phyloP scores from a whole-genome alignment of 441 rosid species.

The Bocquillonia castaneifolia region DNA sequence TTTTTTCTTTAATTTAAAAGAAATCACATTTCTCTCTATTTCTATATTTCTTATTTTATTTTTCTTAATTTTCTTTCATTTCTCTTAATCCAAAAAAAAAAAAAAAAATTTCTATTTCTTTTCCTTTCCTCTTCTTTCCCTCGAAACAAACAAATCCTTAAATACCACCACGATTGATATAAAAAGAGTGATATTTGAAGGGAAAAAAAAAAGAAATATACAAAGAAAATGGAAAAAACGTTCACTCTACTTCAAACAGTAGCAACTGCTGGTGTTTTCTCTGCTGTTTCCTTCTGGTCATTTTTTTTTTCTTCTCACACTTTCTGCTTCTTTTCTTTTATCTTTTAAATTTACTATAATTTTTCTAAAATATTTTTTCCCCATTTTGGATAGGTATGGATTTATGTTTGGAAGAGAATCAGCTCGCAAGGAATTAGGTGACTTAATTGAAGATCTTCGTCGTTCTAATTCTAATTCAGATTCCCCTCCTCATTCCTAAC shows the following conservation, averaged over 20 bases:
- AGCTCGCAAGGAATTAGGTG: constrained; percentile 71
- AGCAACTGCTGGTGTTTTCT: constrained; percentile 77
- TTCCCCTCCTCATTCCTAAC: constrained; percentile 37
- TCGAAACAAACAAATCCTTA: too few relatives aligned
- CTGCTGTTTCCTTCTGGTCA: constrained; percentile 69
- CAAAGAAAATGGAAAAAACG: constrained; percentile 43
- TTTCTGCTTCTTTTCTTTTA: background rate
- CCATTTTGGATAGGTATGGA: constrained; percentile 52
- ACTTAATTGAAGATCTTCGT: constrained; percentile 64
- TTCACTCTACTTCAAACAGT: constrained; percentile 67
- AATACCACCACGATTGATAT: too few relatives aligned
- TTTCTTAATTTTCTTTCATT: too few relatives aligned
- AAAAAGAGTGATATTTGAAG: too few relatives aligned
- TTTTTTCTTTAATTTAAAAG: too few relatives aligned
- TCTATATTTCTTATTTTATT: too few relatives aligned
- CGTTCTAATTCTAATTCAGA: constrained; percentile 34
- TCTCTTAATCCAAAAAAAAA: too few relatives aligned
- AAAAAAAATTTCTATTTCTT: too few relatives aligned
- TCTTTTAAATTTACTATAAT: background rate
- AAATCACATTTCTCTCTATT: too few relatives aligned
- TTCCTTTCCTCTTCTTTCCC: too few relatives aligned
- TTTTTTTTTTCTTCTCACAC: background rate
- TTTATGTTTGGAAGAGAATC: constrained; percentile 91
- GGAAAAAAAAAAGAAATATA: background rate
- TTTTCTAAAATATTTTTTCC: background rate